Percentiles rank a stretch among this genome's conserved stretches.
Evolutionary conservation across 106 monocot genomes (phyloP).

Genomic region (Vanilla planifolia): DNA sequence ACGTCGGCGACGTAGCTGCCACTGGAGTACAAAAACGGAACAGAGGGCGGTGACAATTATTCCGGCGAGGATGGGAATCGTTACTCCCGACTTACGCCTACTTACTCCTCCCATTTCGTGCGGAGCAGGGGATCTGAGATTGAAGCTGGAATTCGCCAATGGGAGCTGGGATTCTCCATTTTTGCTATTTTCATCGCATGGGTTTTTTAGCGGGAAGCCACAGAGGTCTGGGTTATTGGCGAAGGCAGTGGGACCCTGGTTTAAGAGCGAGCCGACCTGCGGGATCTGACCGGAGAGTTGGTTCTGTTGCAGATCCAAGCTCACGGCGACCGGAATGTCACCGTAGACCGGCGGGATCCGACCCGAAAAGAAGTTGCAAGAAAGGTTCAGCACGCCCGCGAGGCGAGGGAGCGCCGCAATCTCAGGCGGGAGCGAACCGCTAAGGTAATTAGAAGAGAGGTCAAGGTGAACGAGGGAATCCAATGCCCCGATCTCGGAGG

Average conservation of each 20-base stretch:
- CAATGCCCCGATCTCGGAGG: conserved; percentile 45
- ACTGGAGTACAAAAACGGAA: conserved; percentile 51
- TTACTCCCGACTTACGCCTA: conserved; percentile 22
- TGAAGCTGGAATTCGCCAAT: conserved; percentile 12
- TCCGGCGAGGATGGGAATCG: conserved; percentile 41
- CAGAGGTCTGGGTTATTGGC: conserved; percentile 62
- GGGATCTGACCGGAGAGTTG: conserved; percentile 84
- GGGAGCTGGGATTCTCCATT: conserved; percentile 22
- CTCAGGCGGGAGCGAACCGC: conserved; percentile 72
- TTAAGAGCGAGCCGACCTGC: conserved; percentile 68
- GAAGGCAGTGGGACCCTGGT: conserved; percentile 93
- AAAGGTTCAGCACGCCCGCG: conserved; percentile 70
- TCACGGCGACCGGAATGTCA: conserved; percentile 54
- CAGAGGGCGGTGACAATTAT: conserved; percentile 36
- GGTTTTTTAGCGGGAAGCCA: conserved; percentile 70
- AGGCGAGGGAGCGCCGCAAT: conserved; percentile 44
- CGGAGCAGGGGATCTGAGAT: conserved; percentile 19
- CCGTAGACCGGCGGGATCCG: conserved; percentile 61
- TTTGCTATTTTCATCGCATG: conserved; percentile 26
- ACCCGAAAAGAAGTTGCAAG: conserved; percentile 59
- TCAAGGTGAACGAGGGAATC: conserved; percentile 69
- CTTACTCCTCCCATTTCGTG: conserved; percentile 8
- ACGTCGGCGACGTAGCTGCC: conserved; percentile 56
- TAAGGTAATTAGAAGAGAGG: conserved; percentile 61
- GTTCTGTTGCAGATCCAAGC: conserved; percentile 73